phyloP scores from a whole-genome alignment of 83 land plant species.

The Larix sibirica region DNA sequence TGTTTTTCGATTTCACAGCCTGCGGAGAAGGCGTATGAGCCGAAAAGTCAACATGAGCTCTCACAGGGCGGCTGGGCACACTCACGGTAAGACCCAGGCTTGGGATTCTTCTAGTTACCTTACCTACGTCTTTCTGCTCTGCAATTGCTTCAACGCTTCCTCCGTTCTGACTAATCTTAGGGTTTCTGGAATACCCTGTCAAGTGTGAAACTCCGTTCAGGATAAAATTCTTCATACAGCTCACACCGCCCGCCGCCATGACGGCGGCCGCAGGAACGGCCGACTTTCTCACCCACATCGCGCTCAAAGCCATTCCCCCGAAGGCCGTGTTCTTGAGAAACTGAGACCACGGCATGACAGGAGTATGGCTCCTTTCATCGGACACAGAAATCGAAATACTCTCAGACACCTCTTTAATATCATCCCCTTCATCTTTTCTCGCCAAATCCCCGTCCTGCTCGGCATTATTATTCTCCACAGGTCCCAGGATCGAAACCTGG shows the following conservation, averaged over 20 bases:
- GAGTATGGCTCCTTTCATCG: too few species aligned
- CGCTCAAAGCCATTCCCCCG: background rate
- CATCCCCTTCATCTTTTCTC: background rate
- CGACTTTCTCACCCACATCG: background rate
- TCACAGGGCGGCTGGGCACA: background rate
- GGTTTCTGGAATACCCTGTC: too few species aligned
- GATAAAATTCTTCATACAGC: background rate
- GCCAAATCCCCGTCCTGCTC: background rate
- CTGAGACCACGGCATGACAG: background rate
- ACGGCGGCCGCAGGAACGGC: background rate
- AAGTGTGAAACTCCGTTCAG: background rate
- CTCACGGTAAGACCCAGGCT: background rate
- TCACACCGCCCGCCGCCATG: slow-evolving; percentile 1
- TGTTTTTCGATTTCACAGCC: too few species aligned
- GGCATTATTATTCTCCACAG: background rate
- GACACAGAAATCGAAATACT: background rate
- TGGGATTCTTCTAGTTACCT: background rate
- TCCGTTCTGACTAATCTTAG: too few species aligned
- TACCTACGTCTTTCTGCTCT: too few species aligned
- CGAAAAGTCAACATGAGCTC: background rate
- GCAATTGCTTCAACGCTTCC: too few species aligned
- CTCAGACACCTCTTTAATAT: background rate
- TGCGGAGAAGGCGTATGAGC: too few species aligned
- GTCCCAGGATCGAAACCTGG: background rate
- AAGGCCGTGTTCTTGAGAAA: background rate